Evolutionary conservation across 1,284 basidiomycete species (phyloP), one percentile per base, ranked within the genome.

Genomic region (Trichosporon ovoides): DNA sequence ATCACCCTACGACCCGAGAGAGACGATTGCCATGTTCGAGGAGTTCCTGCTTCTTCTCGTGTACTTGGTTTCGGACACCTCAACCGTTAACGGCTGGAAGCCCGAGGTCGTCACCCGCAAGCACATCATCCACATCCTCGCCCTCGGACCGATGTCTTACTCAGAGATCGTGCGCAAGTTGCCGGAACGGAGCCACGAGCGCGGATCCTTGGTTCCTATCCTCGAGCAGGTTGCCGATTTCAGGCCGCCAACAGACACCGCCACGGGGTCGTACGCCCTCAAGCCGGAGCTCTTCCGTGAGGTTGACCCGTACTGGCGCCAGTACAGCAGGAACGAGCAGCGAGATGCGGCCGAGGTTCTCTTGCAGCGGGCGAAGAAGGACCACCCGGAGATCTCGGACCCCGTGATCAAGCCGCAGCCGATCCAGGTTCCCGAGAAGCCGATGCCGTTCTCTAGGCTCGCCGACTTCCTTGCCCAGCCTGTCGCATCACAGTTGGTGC

Each of bases 301-400:
- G 65, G 87, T 98, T 62, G 89, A 98, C 69, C 93, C 94, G 0
- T 96, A 93, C 80, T 98, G 95, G 81, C 91, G 88, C 73, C 93
- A 98, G 71, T 98, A 96, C 77, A 88, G 91, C 12, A 84, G 94
- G 33, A 98, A 98, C 76, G 89, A 93, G 71, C 84, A 93, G 43
- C 91, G 97, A 68, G 90, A 94, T 71, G 94, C 92, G n/a, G 91
- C 95, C 67, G 83, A 83, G 34, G 83, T 89, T 7, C 79, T 98
- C 46, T 81, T 85, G 53, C 83, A 82, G 54, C 81, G 89, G 50
- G 71, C 87, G 53, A 85, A 84, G 80, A 84, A 83, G 72, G 83
- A 84, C 9, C 77, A 82, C 22, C 68, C 78, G 7, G 52, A 57
- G 20, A 55, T 59, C 11, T 43, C 60, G 13, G 85, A 89, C 53